Base-by-base conservation (phyloP, 805 yeast species). In the Nakazawaea wickerhamii region DNA sequence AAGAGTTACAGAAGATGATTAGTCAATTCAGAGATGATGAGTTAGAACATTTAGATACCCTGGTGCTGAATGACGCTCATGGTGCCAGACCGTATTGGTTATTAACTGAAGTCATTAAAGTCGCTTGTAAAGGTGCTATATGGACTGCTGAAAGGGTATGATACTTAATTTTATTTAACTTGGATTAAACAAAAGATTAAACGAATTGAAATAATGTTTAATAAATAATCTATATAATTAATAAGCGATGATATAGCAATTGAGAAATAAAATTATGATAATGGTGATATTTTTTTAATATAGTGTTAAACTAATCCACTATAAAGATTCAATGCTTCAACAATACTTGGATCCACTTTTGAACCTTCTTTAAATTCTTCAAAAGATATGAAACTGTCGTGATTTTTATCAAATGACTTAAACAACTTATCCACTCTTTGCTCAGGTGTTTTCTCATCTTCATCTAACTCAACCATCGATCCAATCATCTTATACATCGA, bases 401-500 rank as follows among this genome's bases (percentile, higher is more conserved):
- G 65, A 55, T 84, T 78, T 57, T 87, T 84, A 49, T 81, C 86
- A 75, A 88, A 72, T 40, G 77, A 62, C 30, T 62, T 70, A 64
- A 95, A 91, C 32, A 91, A 80, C 68, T 89, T 91, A 40, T 78
- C 74, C 1, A 87, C 88, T 48, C 98, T 73, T 50, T 80, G 68
- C 55, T 90, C 96, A 0, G 99, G 98, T 0, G 98, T 89, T 35
- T 80, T 77, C 54, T 90, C 98, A 57, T 90, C 96, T 18, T 81
- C 91, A 15, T 87, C 85, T 40, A 89, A 70, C 48, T 80, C 80
- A 45, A 90, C 95, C 91, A 90, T 88, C 1, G 90, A 75, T 1
- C 98, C 99, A 46, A 91, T 84, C 98, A 93, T 90, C 61, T 84
- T 85, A 61, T 93, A 91, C 26, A 91, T 85, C 25, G 97, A 83